Evolutionary conservation across 1,139 yeast species (phyloP).

Genomic region (Suhomyces coccinellae): DNA sequence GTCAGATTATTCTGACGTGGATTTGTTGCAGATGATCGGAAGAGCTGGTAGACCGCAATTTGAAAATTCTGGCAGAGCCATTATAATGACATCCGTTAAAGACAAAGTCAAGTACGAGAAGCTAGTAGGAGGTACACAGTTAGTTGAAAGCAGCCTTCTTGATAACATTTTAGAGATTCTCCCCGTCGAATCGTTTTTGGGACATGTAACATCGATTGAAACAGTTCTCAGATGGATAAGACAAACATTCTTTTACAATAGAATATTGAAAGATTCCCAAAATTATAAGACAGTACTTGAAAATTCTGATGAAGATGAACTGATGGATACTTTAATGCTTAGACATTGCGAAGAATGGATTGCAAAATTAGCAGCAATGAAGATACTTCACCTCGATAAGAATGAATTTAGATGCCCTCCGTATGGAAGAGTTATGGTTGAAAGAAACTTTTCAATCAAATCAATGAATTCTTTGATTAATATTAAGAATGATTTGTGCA

Average conservation of each 20-base stretch:
- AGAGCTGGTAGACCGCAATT: conserved; percentile 60
- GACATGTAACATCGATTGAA: background rate
- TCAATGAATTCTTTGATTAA: background rate
- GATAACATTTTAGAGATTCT: conserved; percentile 44
- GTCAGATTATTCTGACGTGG: conserved; percentile 56
- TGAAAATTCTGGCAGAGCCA: conserved; percentile 52
- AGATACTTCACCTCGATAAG: background rate
- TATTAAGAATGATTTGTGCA: background rate
- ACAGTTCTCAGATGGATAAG: background rate
- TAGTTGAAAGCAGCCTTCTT: conserved; percentile 52
- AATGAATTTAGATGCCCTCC: background rate
- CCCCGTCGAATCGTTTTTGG: conserved; percentile 49
- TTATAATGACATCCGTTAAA: conserved; percentile 48
- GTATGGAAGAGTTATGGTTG: background rate
- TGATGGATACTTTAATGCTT: background rate
- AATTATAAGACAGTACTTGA: background rate
- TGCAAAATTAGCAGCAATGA: background rate
- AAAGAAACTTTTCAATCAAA: background rate
- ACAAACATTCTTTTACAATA: background rate
- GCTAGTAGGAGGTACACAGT: conserved; percentile 37
- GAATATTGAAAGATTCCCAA: background rate
- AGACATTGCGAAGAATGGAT: background rate
- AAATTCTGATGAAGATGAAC: background rate
- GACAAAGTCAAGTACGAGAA: conserved; percentile 39
- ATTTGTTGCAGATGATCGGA: conserved; percentile 62